A percentile compares a stretch with the other conserved stretches of the same genome.
These are phyloP conservation scores for Pseudopyrenochaeta lycopersici DNA, from an alignment of 2,329 filamentous ascomycete genomes.

Conservation along the genomic window DNA sequence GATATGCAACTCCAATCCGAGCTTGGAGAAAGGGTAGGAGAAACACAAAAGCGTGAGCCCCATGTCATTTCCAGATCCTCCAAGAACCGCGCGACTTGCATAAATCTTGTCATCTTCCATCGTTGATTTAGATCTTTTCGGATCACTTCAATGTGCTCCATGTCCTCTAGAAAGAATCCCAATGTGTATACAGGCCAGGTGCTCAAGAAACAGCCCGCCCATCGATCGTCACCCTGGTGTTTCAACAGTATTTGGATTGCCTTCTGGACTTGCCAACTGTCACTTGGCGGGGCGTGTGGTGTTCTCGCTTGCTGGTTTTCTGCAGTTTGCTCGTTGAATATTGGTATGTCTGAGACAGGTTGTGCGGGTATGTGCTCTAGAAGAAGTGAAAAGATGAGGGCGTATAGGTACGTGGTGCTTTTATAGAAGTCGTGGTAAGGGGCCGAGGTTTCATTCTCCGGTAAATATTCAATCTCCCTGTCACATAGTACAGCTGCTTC, in stretches of 20 bases:
- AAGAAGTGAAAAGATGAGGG: conserved; percentile 23
- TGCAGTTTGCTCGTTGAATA: background rate
- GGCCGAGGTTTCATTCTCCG: background rate
- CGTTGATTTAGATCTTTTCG: conserved; percentile 9
- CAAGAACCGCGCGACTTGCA: conserved; percentile 13
- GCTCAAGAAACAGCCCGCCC: conserved; percentile 17
- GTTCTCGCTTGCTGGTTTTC: background rate
- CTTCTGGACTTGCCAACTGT: conserved; percentile 19
- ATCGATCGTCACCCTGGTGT: conserved; percentile 9
- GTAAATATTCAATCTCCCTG: conserved; percentile 8
- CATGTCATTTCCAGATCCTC: conserved; percentile 15
- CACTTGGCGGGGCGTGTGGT: conserved; percentile 2
- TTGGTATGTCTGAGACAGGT: too few species aligned
- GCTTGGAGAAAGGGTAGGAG: too few species aligned
- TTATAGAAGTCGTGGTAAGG: conserved; percentile 13
- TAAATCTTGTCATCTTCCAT: conserved; percentile 15
- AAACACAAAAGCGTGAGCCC: background rate
- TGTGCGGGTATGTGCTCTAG: conserved; percentile 7
- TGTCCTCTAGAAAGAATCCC: conserved; percentile 13
- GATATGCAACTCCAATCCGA: too few species aligned
- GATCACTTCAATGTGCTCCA: conserved; percentile 11
- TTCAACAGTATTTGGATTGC: conserved; percentile 10
- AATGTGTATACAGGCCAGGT: conserved; percentile 24
- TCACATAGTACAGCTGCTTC: conserved; percentile 16
- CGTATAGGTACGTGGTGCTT: conserved; percentile 15